These are phyloP conservation scores for Amphibolis antarctica DNA, from an alignment of 106 monocot genomes.

Conservation along the genomic window DNA sequence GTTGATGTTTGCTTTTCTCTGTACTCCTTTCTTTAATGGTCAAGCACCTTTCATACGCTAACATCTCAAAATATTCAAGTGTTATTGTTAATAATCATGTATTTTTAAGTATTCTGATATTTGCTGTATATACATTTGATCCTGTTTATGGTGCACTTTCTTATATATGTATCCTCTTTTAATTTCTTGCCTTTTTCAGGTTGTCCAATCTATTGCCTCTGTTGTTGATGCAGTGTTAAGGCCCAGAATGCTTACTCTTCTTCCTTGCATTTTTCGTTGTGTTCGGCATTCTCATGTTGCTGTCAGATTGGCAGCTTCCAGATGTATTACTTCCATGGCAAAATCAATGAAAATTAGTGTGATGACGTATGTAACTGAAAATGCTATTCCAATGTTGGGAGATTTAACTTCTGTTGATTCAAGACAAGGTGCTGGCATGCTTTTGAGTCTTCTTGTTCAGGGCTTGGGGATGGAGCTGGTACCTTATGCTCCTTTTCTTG, in stretches of 20 bases:
- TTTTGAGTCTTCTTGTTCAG: slow-evolving; percentile 84
- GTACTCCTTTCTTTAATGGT: no score
- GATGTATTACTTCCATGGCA: slow-evolving; percentile 88
- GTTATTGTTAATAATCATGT: no score
- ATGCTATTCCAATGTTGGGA: slow-evolving; percentile 72
- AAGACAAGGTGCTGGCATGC: slow-evolving; percentile 92
- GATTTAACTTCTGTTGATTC: slow-evolving; percentile 57
- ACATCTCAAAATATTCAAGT: no score
- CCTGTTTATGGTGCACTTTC: not conserved
- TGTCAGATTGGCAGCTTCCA: slow-evolving; percentile 88
- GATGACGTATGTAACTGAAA: slow-evolving; percentile 67
- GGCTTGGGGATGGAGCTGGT: slow-evolving; percentile 68
- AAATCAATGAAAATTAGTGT: slow-evolving; percentile 64
- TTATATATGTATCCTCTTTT: not conserved
- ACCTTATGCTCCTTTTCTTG: slow-evolving; percentile 87
- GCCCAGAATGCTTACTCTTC: slow-evolving; percentile 58
- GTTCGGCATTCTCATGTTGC: slow-evolving; percentile 69
- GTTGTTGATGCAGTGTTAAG: slow-evolving; percentile 40
- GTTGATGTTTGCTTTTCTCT: no score
- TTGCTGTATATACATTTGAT: no score
- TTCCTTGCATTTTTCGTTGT: slow-evolving; percentile 72
- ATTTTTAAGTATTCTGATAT: no score
- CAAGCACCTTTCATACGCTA: no score
- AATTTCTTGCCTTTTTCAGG: slow-evolving; percentile 25
- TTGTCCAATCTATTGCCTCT: slow-evolving; percentile 64